These are phyloP conservation scores for Gigaspora rosea DNA, from an alignment of 192 early-diverging fungal species.

Conservation along the genomic window DNA sequence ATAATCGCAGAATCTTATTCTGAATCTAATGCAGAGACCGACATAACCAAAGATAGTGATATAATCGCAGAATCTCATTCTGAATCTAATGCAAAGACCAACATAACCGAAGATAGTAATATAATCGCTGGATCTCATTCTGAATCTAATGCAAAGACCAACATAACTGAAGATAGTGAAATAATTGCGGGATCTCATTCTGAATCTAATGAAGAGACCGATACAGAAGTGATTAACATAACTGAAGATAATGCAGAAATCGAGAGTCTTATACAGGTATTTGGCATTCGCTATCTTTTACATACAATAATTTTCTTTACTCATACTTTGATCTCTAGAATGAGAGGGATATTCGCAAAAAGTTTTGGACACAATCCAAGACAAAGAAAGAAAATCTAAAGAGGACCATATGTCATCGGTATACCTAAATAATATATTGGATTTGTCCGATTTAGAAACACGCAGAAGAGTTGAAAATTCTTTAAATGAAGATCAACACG, in stretches of 20 bases:
- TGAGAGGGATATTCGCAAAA: constrained; percentile 15
- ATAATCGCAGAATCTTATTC: constrained; percentile 19
- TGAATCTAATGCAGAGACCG: constrained; percentile 12
- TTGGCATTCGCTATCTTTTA: constrained; percentile 31
- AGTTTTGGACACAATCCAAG: constrained; percentile 6
- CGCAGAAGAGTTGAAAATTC: constrained; percentile 11
- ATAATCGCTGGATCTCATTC: too few relatives aligned
- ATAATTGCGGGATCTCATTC: too few relatives aligned
- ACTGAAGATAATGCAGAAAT: constrained; percentile 24
- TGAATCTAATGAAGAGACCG: too few relatives aligned
- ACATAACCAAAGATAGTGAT: constrained; percentile 24
- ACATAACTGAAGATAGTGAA: too few relatives aligned
- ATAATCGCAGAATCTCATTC: too few relatives aligned
- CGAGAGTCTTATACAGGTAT: constrained; percentile 29
- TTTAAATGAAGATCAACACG: constrained; percentile 5
- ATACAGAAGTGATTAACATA: too few relatives aligned
- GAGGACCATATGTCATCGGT: constrained; percentile 19
- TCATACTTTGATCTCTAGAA: constrained; percentile 13
- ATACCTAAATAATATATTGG: constrained; percentile 25
- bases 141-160: too few relatives aligned
- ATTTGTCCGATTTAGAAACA: constrained; percentile 22
- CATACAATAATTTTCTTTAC: constrained; percentile 19
- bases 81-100: too few relatives aligned
- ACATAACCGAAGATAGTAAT: too few relatives aligned
- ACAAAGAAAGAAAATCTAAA: constrained; percentile 5